Percentiles rank a stretch among this genome's conserved stretches.
These are phyloP conservation scores for Stagonosporopsis tanaceti DNA, from an alignment of 2,329 filamentous ascomycete species.

Conservation along the genomic window DNA sequence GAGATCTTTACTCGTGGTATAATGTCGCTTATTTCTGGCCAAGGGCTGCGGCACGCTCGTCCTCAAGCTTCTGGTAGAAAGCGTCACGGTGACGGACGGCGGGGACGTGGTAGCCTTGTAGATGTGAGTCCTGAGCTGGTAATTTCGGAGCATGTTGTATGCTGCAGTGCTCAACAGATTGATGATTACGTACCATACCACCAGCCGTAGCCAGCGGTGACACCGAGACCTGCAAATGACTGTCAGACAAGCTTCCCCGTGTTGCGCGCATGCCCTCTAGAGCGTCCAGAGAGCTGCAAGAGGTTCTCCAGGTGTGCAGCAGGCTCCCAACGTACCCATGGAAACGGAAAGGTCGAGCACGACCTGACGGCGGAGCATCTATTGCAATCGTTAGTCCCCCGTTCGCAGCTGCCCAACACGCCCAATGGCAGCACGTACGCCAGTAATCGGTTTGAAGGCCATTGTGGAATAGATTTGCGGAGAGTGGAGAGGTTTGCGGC, in stretches of 20 bases:
- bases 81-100: slow-evolving; percentile 68
- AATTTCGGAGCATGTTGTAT: not conserved
- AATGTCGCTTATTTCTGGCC: slow-evolving; percentile 46
- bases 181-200: slow-evolving; percentile 66
- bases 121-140: slow-evolving; percentile 11
- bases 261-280: slow-evolving; percentile 10
- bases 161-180: not conserved
- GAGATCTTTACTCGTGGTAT: slow-evolving; percentile 31
- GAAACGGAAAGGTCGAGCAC: slow-evolving; percentile 73
- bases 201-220: slow-evolving; percentile 69
- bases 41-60: slow-evolving; percentile 62
- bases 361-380: slow-evolving; percentile 72
- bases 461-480: slow-evolving; percentile 42
- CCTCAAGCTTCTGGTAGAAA: slow-evolving; percentile 70
- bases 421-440: slow-evolving; percentile 55
- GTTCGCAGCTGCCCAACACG: slow-evolving; percentile 19
- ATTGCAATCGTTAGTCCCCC: slow-evolving; percentile 39
- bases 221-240: slow-evolving; percentile 63
- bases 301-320: not conserved
- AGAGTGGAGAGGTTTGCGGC: slow-evolving; percentile 41
- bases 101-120: slow-evolving; percentile 69
- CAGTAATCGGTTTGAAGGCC: slow-evolving; percentile 61
- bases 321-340: slow-evolving; percentile 61
- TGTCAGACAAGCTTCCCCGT: slow-evolving; percentile 34
- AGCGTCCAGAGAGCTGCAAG: slow-evolving; percentile 10